Base-by-base conservation (phyloP, 2,329 filamentous ascomycete genomes). In the Nothophaeocryptopus gaeumannii region DNA sequence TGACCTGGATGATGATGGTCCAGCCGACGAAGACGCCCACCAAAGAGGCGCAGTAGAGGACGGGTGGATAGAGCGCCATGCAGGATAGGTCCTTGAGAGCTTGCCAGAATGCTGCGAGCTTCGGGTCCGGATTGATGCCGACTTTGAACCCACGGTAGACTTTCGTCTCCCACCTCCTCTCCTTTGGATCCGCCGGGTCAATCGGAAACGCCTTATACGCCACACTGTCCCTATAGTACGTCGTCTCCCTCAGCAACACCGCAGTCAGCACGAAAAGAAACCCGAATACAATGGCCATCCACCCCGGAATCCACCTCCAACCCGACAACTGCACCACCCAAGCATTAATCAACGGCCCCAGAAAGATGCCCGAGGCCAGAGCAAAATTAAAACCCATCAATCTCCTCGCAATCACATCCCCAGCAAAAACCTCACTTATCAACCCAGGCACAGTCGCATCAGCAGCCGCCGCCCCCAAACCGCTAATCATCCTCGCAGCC, bases 361-460 rank as follows among this genome's bases (percentile, higher is more conserved):
- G 40, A 39, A 71, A 72, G 8, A 70, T 56, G 1, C 70, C 70
- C 14, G 58, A 58, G 0, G 66, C 63, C 39, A 72, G 50, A 5
- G 69, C 66, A 8, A 70, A 47, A 38, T 70, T 63, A 41, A 73
- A 72, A 33, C 67, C 61, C 68, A 72, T 71, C 59, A 72, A 60
- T 33, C 63, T 66, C 33, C 66, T 61, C 1, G 68, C 70, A 10
- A 69, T 61, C 35, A 70, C 59, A 13, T 69, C 59, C 8, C 62
- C 53, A 30, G 58, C 61, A 32, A 71, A 68, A 58, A 72, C 60
- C 41, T 73, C 70, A 2, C 63, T 61, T 1, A 70, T 70, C 0
- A 67, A 62, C 8, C 64, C 64, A 0, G 68, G 66, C 1, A 70
- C 67, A 1, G 66, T 66, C 2, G 68, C 69, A 55, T 70, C 67